Evolutionary conservation across 805 yeast species (phyloP), one percentile per base, ranked within the genome.

Genomic region (Hyphopichia homilentoma): DNA sequence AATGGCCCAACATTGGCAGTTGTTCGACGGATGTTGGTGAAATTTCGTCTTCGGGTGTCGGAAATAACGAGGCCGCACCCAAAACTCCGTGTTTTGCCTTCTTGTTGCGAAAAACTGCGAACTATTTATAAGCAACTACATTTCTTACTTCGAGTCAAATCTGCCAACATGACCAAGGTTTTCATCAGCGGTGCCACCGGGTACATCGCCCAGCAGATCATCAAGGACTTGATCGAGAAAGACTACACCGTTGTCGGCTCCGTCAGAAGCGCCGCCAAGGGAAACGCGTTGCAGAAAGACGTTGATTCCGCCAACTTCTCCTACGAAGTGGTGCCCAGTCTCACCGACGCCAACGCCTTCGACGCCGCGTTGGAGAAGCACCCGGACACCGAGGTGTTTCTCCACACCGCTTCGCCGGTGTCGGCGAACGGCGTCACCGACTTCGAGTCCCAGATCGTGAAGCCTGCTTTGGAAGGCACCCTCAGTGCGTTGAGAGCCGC

Each of bases 371-470:
- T 75, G 41, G 46, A 61, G 35, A 57, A 53, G 21, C 65, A 66
- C 33, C 67, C 69, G 16, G 77, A 75, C 18, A 65, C 75, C 34
- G 57, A 58, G n/a, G 69, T 65, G 29, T 76, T 77, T 25, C 39
- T 77, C 25, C 84, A 78, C 50, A 63, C 77, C 5, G 84, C 84
- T 3, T 69, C 81, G 9, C 81, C 84, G 7, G 68, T 69, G 42
- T 67, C 64, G 40, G 56, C 52, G 27, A 51, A 52, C 60, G 61
- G 60, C 6, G 49, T 61, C 15, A 47, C 57, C 7, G 57, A 64
- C 37, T 55, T 65, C 18, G 77, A 69, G 31, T 61, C 63, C 25
- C 75, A 68, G 11, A 52, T 76, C 24, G 47, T 75, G 29, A 59
- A 52, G 12, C 83, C 83, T 5, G 79, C 81, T 2, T 50, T 73